These are phyloP conservation scores for Aspergillus affinis DNA, from an alignment of 495 filamentous ascomycete species.

Conservation along the genomic window DNA sequence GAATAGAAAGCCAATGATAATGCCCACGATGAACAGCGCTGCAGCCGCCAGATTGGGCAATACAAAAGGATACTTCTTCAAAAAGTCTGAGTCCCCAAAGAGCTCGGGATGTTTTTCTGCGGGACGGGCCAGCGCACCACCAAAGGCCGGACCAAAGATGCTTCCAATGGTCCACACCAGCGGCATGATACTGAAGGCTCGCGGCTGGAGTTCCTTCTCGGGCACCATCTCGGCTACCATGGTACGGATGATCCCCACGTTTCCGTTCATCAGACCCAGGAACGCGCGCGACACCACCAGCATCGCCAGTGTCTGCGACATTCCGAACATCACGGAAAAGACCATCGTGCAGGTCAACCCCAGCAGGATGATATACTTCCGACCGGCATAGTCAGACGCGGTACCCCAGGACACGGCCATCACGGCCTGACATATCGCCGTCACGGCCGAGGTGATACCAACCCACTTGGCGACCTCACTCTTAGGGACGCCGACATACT, in stretches of 20 bases:
- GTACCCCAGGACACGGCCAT: slow-evolving; percentile 81
- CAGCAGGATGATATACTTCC: slow-evolving; percentile 71
- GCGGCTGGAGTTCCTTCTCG: slow-evolving; percentile 75
- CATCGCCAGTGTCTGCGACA: slow-evolving; percentile 71
- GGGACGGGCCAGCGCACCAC: slow-evolving; percentile 80
- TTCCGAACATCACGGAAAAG: slow-evolving; percentile 70
- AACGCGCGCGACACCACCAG: slow-evolving; percentile 67
- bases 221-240: slow-evolving; percentile 84
- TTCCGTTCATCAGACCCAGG: slow-evolving; percentile 71
- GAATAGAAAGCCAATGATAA: slow-evolving; percentile 69
- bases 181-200: slow-evolving; percentile 83
- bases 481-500: slow-evolving; percentile 70
- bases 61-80: slow-evolving; percentile 74
- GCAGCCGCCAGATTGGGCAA: slow-evolving; percentile 80
- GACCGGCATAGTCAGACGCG: slow-evolving; percentile 68
- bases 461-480: slow-evolving; percentile 77
- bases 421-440: slow-evolving; percentile 68
- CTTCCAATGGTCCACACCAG: slow-evolving; percentile 77
- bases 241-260: slow-evolving; percentile 77
- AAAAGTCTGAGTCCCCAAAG: slow-evolving; percentile 65
- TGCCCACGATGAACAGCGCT: slow-evolving; percentile 69
- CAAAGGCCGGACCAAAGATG: slow-evolving; percentile 87
- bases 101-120: slow-evolving; percentile 63
- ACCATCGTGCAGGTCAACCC: slow-evolving; percentile 73
- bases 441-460: slow-evolving; percentile 67